These are phyloP conservation scores for Apiotrichum veenhuisii DNA, from an alignment of 1,284 basidiomycete genomes.

Conservation along the genomic window DNA sequence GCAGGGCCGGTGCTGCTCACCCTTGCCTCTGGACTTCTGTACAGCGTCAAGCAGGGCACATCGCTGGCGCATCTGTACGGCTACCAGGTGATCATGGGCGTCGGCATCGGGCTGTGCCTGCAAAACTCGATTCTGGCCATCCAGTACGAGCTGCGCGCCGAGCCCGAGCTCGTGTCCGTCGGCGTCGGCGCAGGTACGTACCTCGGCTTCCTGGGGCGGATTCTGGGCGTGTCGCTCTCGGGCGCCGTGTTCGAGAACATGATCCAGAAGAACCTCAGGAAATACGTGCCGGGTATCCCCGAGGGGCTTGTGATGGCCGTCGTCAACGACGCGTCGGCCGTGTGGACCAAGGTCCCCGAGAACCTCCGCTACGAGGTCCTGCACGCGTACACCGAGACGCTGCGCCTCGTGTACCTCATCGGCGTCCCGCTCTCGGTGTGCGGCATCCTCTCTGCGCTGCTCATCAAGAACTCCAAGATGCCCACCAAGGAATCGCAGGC, in stretches of 20 bases:
- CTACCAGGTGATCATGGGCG: constrained; percentile 41
- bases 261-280: constrained; percentile 35
- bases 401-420: constrained; percentile 41
- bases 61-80: constrained; percentile 37
- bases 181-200: constrained; percentile 39
- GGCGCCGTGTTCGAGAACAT: constrained; percentile 48
- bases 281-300: constrained; percentile 31
- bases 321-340: constrained; percentile 32
- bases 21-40: constrained; percentile 41
- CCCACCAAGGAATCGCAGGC: constrained; percentile 27
- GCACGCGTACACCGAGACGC: constrained; percentile 38
- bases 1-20: constrained; percentile 38
- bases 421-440: constrained; percentile 37
- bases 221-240: constrained; percentile 45
- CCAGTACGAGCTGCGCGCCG: constrained; percentile 40
- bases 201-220: constrained; percentile 44
- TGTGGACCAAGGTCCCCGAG: constrained; percentile 37
- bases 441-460: constrained; percentile 30
- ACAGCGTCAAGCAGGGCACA: constrained; percentile 34
- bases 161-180: constrained; percentile 40
- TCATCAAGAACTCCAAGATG: constrained; percentile 42
- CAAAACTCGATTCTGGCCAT: constrained; percentile 45
- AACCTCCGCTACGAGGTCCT: constrained; percentile 26
- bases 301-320: constrained; percentile 21
- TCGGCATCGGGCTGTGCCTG: constrained; percentile 42